A percentile compares a stretch with the other conserved stretches of the same genome.
Conservation (phyloP, 129 eudicot species). For the Flaveria ramosissima region DNA sequence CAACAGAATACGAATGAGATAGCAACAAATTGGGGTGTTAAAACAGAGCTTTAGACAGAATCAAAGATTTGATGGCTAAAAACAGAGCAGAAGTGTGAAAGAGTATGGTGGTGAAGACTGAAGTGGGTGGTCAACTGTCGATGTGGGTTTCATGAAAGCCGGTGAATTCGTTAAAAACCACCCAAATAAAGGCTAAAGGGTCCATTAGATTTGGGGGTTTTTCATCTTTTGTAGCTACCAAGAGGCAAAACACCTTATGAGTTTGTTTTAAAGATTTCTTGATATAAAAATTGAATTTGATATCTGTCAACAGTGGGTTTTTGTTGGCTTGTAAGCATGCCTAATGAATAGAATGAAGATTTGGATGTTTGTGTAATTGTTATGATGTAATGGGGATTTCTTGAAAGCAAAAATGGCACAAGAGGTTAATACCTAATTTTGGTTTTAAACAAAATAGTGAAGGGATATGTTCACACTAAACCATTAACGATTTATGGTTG, state of each 20-base stretch:
- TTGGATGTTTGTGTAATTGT: conserved; percentile 1
- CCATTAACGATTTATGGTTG: background rate
- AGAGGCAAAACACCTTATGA: conserved; percentile 39
- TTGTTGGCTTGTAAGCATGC: conserved; percentile 16
- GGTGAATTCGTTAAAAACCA: conserved; percentile 42
- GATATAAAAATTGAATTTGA: conserved; percentile 16
- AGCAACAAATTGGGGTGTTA: conserved; percentile 7
- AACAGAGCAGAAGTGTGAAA: conserved; percentile 26
- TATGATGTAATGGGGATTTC: background rate
- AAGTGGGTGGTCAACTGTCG: conserved; percentile 22
- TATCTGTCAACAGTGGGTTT: conserved; percentile 25
- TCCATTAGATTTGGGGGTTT: conserved; percentile 21
- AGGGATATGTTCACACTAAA: background rate
- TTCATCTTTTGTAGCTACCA: conserved; percentile 38
- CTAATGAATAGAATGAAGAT: background rate
- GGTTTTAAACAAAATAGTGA: background rate
- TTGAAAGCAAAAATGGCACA: background rate
- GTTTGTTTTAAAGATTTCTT: background rate
- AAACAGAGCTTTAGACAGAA: conserved; percentile 19
- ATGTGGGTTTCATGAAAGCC: conserved; percentile 29
- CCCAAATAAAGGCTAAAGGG: conserved; percentile 26
- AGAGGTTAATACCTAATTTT: background rate
- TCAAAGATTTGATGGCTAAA: conserved; percentile 36
- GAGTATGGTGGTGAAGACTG: background rate
- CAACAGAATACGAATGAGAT: background rate